Base-by-base conservation (phyloP, 2,329 filamentous ascomycete species). In the Davidsoniella australis region DNA sequence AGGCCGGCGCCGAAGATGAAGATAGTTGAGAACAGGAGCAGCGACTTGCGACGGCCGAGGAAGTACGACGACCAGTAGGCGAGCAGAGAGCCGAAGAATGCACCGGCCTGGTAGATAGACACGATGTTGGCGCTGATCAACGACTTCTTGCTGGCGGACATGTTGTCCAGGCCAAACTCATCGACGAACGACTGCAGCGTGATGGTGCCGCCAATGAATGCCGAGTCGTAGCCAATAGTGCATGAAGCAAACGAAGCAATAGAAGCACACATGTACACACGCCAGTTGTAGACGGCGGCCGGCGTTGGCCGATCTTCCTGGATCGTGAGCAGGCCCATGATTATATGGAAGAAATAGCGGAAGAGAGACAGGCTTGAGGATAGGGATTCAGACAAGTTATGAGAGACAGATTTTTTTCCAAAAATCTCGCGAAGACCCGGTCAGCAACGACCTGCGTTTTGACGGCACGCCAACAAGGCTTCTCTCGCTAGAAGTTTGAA, bases 171-270 rank as follows among this genome's bases (percentile, higher is more conserved):
- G 12, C 67, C 57, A 61, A 89, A 89, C 59, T 88, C 84, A 1
- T 68, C 58, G 41, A 68, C 42, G 14, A 52, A 52, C 6, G 50
- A 52, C 38, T 46, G 38, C 26, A 89, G 68, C 2, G 80, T 75
- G 29, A 88, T 66, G 1, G 84, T 87, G 0, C 80, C 84, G 54
- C 82, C 83, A 56, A 88, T 87, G 63, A 88, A 88, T 55, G 84
- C 79, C 47, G 75, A 81, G 61, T 87, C 50, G 9, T 52, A 52
- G 20, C 50, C 50, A 49, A 76, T 75, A 59, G 68, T 72, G 58
- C 71, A 74, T 37, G 73, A 69, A 26, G 72, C 71, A 51, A 74
- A 73, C 2, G 73, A 75, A 18, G 72, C 72, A 20, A 73, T 64
- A 41, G 67, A 63, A 8, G 73, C 73, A 55, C 68, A 74, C 24